phyloP scores from a whole-genome alignment of 2,329 filamentous ascomycete species.

The Sarocladium brachiariae region DNA sequence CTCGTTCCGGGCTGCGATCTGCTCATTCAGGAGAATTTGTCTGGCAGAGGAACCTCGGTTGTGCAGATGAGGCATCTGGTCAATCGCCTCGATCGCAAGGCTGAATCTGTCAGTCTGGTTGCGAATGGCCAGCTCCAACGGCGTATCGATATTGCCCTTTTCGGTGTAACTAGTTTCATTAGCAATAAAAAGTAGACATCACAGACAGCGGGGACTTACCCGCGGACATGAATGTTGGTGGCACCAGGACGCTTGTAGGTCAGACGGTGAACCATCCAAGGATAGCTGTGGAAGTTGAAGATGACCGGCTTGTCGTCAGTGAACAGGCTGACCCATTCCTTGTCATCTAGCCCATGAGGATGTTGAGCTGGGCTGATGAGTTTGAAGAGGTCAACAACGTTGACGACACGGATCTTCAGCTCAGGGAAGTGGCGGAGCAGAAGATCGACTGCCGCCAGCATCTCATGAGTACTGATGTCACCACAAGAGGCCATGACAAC shows the following conservation, averaged over 20 bases:
- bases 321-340: constrained; percentile 63
- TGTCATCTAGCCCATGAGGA: constrained; percentile 63
- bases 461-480: constrained; percentile 67
- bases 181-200: neutral
- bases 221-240: constrained; percentile 64
- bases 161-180: constrained; percentile 52
- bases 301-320: constrained; percentile 65
- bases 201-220: too few species aligned
- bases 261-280: constrained; percentile 70
- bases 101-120: constrained; percentile 74
- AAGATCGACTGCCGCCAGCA: constrained; percentile 66
- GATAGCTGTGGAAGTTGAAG: constrained; percentile 82
- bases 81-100: constrained; percentile 69
- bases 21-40: constrained; percentile 57
- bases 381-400: constrained; percentile 76
- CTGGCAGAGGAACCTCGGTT: constrained; percentile 57
- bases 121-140: constrained; percentile 69
- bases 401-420: constrained; percentile 72
- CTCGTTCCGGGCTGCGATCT: constrained; percentile 56
- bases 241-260: constrained; percentile 68
- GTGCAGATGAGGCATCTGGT: constrained; percentile 54
- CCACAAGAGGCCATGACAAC: constrained; percentile 71
- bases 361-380: constrained; percentile 64
- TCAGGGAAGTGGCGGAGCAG: constrained; percentile 64
- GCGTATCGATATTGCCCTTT: constrained; percentile 80